These are phyloP conservation scores for Exophiala phaeomuriformis DNA, from an alignment of 2,329 filamentous ascomycete genomes.

Conservation along the genomic window DNA sequence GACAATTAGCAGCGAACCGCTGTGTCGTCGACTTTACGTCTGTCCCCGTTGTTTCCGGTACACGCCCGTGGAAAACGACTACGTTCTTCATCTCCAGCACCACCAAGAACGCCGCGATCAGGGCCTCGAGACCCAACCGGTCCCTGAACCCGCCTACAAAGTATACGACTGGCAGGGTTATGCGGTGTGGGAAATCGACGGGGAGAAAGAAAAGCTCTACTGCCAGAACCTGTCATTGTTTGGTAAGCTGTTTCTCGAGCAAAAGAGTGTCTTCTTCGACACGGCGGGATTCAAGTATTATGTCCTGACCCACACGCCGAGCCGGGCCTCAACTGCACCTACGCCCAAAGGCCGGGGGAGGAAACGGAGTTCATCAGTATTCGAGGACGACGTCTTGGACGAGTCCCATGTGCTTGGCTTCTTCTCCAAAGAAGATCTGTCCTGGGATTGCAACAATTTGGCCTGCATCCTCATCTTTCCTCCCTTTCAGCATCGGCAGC, in stretches of 20 bases:
- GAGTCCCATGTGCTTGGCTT: conserved; percentile 70
- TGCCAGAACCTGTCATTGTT: conserved; percentile 94
- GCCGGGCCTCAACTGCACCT: background rate
- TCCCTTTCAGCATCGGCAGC: conserved; percentile 84
- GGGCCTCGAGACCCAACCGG: conserved; percentile 17
- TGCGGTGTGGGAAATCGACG: conserved; percentile 88
- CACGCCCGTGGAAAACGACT: conserved; percentile 43
- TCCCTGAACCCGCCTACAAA: conserved; percentile 57
- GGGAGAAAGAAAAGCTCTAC: conserved; percentile 79
- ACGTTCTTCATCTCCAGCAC: conserved; percentile 46
- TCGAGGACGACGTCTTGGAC: conserved; percentile 30
- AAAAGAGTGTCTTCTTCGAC: conserved; percentile 97
- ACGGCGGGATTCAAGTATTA: conserved; percentile 93
- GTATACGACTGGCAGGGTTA: conserved; percentile 75
- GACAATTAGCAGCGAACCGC: conserved; percentile 3
- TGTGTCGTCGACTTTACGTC: conserved; percentile 40
- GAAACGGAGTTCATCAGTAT: conserved; percentile 20
- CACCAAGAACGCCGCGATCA: conserved; percentile 29
- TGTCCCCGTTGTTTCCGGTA: conserved; percentile 96
- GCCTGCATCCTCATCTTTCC: conserved; percentile 95
- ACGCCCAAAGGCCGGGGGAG: conserved; percentile 18
- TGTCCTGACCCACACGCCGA: conserved; percentile 64
- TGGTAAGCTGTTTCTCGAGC: conserved; percentile 94
- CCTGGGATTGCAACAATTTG: conserved; percentile 96
- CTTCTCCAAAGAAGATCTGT: conserved; percentile 98